Evolutionary conservation across 116 monocot species (phyloP), one percentile per base, ranked within the genome.

Genomic region (Posidonia oceanica): DNA sequence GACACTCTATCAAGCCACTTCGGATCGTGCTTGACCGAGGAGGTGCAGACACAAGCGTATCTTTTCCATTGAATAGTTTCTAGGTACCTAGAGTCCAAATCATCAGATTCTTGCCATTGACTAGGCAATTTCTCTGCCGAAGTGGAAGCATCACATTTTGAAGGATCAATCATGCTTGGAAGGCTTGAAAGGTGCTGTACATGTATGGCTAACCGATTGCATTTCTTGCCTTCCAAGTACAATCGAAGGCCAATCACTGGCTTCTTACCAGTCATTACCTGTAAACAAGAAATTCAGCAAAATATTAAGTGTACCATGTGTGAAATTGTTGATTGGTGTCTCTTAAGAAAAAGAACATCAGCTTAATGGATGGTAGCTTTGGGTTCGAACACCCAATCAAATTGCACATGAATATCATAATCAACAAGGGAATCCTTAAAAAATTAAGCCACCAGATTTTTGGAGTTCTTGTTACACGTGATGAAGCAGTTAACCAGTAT

Each of bases 181-280:
- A 89, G 17, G 52, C 80, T 87, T 39, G 97, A 89, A 37, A 97
- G 92, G 81, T 97, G 97, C 52, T 92, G 89, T 4, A 92, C 72
- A 55, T 97, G 92, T 72, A 97, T 76, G 38, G 97, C 92, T 51
- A 97, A 64, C 44, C 87, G 79, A 71, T 97, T 97, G 81, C 92
- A 97, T 59, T 87, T 89, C 37, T 77, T 84, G 0, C 97, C 97
- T 77, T 97, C 97, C 39, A 97, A 77, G 71, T 82, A 97, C 59
- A 97, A 63, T 8, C 97, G 83, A 36, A 97, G 81, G 15, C 97
- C 97, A n/a, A 78, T 77, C 16, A 89, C 87, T 37, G 92, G 97
- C 53, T 84, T 91, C 60, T 65, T 52, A 71, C 69, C 61, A 62
- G 81, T 87, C 20, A 72, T 80, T 4, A 97, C 89, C 97, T 97